Evolutionary conservation across 202 grass and related monocot species (phyloP).

Genomic region (Tripidium arundinaceum): DNA sequence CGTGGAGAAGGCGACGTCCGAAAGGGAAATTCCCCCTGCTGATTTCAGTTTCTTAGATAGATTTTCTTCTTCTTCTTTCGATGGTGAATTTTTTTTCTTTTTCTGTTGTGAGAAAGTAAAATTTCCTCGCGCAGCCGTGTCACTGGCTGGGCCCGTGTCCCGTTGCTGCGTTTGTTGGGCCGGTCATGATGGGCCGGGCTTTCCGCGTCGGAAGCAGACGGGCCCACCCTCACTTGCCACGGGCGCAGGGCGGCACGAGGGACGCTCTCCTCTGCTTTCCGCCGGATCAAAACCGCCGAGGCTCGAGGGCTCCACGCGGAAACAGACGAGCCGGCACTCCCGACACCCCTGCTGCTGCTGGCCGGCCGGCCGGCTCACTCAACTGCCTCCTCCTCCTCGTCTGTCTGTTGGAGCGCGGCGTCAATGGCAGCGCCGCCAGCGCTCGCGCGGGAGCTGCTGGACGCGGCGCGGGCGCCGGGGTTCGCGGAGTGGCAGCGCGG

Average conservation of each 20-base stretch:
- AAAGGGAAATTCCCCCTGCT: neutral
- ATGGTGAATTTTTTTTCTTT: neutral
- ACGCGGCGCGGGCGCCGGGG: constrained; percentile 28
- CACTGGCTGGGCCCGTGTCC: neutral
- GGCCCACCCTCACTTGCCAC: neutral
- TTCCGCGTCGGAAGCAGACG: too few relatives aligned
- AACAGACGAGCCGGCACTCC: neutral
- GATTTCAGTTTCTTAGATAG: neutral
- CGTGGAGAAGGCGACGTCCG: constrained; percentile 11
- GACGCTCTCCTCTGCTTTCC: too few relatives aligned
- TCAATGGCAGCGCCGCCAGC: neutral
- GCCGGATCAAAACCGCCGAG: neutral
- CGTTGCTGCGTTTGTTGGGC: too few relatives aligned
- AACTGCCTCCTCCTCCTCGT: neutral
- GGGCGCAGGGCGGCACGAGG: too few relatives aligned
- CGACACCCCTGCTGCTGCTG: neutral
- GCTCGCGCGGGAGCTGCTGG: constrained; percentile 22
- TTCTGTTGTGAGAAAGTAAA: neutral
- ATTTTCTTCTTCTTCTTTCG: neutral
- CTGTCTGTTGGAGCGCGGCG: neutral
- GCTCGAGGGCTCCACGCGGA: neutral
- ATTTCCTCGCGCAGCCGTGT: neutral
- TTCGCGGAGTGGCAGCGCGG: constrained; percentile 50
- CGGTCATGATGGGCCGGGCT: neutral
- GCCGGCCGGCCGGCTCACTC: neutral